Evolutionary conservation across 2,329 filamentous ascomycete species (phyloP).

Genomic region (Torrubiellomyces zombiae): DNA sequence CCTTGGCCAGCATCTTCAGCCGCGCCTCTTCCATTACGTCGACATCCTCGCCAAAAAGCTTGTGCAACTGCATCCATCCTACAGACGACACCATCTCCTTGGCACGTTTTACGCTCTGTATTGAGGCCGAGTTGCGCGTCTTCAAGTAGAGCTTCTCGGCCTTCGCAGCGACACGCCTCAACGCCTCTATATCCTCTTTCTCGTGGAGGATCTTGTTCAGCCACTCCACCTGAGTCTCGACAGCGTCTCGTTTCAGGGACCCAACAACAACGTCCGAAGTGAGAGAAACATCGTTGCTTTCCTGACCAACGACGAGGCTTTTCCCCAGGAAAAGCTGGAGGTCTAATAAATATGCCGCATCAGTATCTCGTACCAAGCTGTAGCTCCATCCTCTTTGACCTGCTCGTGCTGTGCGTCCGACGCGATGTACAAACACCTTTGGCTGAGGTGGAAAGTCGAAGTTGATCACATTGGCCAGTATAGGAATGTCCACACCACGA

Average conservation of each 20-base stretch:
- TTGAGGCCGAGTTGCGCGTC: constrained; percentile 78
- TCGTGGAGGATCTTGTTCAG: constrained; percentile 63
- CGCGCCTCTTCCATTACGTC: constrained; percentile 53
- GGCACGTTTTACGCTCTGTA: constrained; percentile 75
- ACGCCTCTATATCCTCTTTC: constrained; percentile 51
- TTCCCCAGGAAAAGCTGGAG: constrained; percentile 88
- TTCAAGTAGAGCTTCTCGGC: constrained; percentile 87
- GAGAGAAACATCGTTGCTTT: constrained; percentile 47
- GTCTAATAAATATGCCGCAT: constrained; percentile 84
- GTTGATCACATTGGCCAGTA: constrained; percentile 94
- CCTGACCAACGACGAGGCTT: constrained; percentile 59
- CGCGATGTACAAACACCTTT: constrained; percentile 91
- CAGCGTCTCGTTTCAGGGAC: constrained; percentile 49
- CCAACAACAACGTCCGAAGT: constrained; percentile 75
- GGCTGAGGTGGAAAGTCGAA: constrained; percentile 96
- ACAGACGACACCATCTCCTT: constrained; percentile 58
- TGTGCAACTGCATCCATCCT: constrained; percentile 59
- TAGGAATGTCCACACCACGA: constrained; percentile 91
- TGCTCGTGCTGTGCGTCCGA: constrained; percentile 88
- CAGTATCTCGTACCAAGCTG: constrained; percentile 73
- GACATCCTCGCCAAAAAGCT: constrained; percentile 59
- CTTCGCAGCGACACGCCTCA: constrained; percentile 62
- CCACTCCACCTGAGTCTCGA: constrained; percentile 70
- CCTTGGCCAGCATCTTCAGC: constrained; percentile 72
- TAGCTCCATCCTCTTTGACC: constrained; percentile 90